Percentiles rank a stretch among this genome's conserved stretches.
Conservation (phyloP, 164 flowering plant species). For the Sedum album region DNA sequence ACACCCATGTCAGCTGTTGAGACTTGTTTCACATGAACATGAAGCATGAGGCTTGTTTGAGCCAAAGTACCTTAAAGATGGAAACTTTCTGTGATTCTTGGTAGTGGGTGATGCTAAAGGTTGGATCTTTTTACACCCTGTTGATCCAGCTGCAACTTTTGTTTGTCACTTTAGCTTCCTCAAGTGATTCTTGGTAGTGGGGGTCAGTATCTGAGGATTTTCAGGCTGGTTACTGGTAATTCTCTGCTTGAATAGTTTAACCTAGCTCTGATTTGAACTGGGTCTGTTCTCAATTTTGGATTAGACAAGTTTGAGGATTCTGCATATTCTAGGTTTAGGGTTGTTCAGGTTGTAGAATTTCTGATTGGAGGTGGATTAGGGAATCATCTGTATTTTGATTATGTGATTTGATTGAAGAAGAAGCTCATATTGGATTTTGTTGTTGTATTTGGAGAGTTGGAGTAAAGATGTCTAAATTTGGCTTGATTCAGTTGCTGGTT, state of each 20-base stretch:
- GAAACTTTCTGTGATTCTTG: constrained; percentile 2
- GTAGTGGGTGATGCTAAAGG: constrained; percentile 4
- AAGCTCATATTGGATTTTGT: not conserved
- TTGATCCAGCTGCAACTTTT: not conserved
- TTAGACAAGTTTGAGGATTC: not conserved
- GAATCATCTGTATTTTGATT: not conserved
- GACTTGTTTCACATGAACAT: not conserved
- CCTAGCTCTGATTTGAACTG: not conserved
- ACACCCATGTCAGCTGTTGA: not conserved
- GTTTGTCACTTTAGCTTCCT: not conserved
- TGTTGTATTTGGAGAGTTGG: not conserved
- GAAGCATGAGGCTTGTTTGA: not conserved
- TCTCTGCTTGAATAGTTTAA: not conserved
- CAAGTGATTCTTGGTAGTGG: not conserved
- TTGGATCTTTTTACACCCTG: constrained; percentile 1
- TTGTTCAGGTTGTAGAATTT: not conserved
- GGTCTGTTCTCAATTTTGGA: constrained; percentile 2
- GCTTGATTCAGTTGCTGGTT: not conserved
- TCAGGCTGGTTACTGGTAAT: not conserved
- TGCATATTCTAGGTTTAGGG: not conserved
- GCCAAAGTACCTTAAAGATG: not conserved
- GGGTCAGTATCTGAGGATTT: no score
- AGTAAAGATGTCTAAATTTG: not conserved
- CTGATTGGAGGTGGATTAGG: not conserved
- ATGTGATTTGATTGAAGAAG: not conserved